phyloP scores from a whole-genome alignment of 2,329 filamentous ascomycete species.

The Simplicillium aogashimaense region DNA sequence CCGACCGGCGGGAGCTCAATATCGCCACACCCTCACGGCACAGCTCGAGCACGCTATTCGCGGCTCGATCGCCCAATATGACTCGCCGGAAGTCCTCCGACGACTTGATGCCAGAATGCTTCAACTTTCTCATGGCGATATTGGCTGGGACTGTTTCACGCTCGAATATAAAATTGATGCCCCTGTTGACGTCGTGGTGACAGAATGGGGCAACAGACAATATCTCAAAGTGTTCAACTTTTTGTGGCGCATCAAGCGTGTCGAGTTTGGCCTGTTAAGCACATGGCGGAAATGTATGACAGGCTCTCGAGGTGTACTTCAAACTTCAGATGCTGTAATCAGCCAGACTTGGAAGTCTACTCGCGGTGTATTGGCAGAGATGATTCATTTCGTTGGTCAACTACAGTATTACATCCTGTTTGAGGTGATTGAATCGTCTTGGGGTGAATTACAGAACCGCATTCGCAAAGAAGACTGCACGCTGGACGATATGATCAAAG shows the following conservation, averaged over 20 bases:
- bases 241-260: constrained; percentile 93
- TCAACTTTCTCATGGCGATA: constrained; percentile 90
- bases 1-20: constrained; percentile 90
- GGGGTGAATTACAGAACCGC: constrained; percentile 78
- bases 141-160: constrained; percentile 98
- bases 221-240: constrained; percentile 99
- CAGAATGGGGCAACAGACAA: constrained; percentile 87
- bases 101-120: constrained; percentile 96
- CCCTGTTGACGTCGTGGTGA: constrained; percentile 93
- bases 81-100: constrained; percentile 81
- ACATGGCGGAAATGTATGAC: constrained; percentile 97
- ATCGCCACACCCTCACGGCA: constrained; percentile 92
- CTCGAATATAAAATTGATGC: constrained; percentile 97
- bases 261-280: constrained; percentile 84
- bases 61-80: constrained; percentile 93
- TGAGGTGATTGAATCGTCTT: constrained; percentile 94
- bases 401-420: constrained; percentile 98
- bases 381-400: constrained; percentile 97
- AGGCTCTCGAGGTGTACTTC: constrained; percentile 81
- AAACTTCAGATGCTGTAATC: constrained; percentile 58
- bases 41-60: constrained; percentile 96
- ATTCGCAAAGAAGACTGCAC: constrained; percentile 81
- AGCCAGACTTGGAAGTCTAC: constrained; percentile 82
- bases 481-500: constrained; percentile 86
- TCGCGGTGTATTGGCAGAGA: constrained; percentile 82